phyloP scores from a whole-genome alignment of 345 rosid genomes.

The Acer saccharum region DNA sequence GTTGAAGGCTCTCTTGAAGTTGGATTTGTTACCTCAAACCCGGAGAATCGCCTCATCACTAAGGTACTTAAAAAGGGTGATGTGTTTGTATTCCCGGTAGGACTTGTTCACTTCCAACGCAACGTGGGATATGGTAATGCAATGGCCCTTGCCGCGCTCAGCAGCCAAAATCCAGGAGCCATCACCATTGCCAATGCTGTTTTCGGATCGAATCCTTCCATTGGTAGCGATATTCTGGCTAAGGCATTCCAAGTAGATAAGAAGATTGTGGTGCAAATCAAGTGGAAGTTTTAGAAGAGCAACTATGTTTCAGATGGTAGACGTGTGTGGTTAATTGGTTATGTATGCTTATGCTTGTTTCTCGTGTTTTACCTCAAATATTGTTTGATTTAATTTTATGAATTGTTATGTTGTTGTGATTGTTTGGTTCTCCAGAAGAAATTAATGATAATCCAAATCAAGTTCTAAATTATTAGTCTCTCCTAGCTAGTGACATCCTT shows the following conservation, averaged over 20 bases:
- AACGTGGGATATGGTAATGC: conserved; percentile 2
- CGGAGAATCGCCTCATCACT: neutral
- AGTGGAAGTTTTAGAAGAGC: neutral
- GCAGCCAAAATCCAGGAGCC: conserved; percentile 8
- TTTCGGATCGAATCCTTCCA: neutral
- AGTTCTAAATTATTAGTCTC: no score
- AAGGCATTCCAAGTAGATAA: conserved; percentile 15
- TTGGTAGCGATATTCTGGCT: neutral
- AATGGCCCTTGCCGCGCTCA: neutral
- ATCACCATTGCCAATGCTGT: conserved; percentile 1
- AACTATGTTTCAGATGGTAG: no score
- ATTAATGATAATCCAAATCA: no score
- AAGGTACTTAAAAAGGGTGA: neutral
- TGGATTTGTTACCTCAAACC: conserved; percentile 13
- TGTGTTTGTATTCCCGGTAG: conserved; percentile 5
- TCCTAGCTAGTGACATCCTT: no score
- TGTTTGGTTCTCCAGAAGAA: no score
- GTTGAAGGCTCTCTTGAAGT: conserved; percentile 4
- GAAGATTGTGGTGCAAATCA: neutral
- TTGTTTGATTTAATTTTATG: no score
- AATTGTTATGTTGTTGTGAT: no score
- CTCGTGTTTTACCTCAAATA: no score
- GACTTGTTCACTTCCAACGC: conserved; percentile 19
- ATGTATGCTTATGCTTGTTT: no score
- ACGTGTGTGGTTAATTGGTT: no score